Evolutionary conservation across 331 rosid genomes (phyloP), one percentile per base, ranked within the genome.

Genomic region (Ulmus americana): DNA sequence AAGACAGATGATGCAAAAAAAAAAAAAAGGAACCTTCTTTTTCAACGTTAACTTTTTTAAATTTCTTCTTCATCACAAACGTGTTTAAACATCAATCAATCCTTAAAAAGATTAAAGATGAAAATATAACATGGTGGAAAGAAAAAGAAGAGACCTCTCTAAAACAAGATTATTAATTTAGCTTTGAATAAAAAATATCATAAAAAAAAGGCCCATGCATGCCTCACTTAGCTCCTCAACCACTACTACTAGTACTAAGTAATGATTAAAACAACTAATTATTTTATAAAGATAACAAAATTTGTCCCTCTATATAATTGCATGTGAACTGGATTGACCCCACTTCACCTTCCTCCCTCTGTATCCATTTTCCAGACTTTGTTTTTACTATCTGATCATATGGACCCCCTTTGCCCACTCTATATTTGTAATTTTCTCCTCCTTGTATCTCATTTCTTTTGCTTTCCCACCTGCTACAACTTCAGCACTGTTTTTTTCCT

Each of bases 291-390:
- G 35, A 28, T 28, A 28, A 28, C 2, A 28, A 28, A 28, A 28
- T 3, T 28, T 28, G 54, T 40, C 65, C 64, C 62, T 1, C 22
- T 59, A 67, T 68, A 74, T 81, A 61, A 81, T 86, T 77, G 72
- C 79, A 39, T 60, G 43, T 55, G 56, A 67, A 68, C 73, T 68
- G 61, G 61, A 70, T 20, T 22, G 68, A 18, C 69, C 64, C 74
- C 60, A 52, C 76, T 14, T 54, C 69, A 53, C 59, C 64, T 53
- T 56, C 54, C 47, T 56, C 54, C 35, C 15, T 55, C 64, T 48
- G 63, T 56, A 64, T 64, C 75, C 78, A 61, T 73, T 70, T 47
- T 58, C 20, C 50, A 16, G 35, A 16, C 38, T 40, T 61, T 56
- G 40, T 64, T 54, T 14, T 59, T 50, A 28, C 59, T 40, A 49